Conservation (phyloP, 2,329 filamentous ascomycete species). For the Colletotrichum falcatum region DNA sequence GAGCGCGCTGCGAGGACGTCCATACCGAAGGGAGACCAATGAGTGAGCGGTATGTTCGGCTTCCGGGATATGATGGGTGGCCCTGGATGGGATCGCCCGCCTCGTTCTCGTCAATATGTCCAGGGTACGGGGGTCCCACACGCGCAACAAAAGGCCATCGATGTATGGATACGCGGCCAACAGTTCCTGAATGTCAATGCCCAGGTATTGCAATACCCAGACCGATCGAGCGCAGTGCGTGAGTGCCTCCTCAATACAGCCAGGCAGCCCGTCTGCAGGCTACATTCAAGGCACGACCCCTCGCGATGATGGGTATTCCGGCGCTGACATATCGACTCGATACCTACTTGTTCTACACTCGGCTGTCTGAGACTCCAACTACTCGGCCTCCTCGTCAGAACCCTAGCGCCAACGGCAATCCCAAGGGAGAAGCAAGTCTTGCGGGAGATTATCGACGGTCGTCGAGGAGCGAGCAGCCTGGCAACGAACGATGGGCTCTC, state of each 20-base stretch:
- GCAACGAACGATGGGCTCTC: not conserved
- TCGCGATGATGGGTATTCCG: not conserved
- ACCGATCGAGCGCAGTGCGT: not conserved
- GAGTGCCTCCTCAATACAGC: not conserved
- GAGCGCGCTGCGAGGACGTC: not conserved
- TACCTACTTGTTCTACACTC: not conserved
- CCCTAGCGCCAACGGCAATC: conserved; percentile 20
- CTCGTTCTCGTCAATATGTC: not conserved
- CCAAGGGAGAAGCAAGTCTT: conserved; percentile 26
- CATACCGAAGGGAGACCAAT: conserved; percentile 9
- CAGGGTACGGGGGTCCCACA: not conserved
- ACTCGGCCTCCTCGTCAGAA: not conserved
- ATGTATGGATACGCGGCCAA: not conserved
- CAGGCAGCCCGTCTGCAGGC: not conserved
- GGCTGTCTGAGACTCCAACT: not conserved
- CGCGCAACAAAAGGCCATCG: not conserved
- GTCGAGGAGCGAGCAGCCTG: not conserved
- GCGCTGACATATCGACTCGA: not conserved
- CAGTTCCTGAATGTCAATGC: not conserved
- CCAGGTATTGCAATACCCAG: too few species aligned
- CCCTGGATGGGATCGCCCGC: not conserved
- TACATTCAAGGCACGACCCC: not conserved
- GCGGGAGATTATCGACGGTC: conserved; percentile 1
- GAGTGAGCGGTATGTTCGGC: not conserved
- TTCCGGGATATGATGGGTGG: not conserved